These are phyloP conservation scores for Mycena haematopus DNA, from an alignment of 768 basidiomycete species.

Conservation along the genomic window DNA sequence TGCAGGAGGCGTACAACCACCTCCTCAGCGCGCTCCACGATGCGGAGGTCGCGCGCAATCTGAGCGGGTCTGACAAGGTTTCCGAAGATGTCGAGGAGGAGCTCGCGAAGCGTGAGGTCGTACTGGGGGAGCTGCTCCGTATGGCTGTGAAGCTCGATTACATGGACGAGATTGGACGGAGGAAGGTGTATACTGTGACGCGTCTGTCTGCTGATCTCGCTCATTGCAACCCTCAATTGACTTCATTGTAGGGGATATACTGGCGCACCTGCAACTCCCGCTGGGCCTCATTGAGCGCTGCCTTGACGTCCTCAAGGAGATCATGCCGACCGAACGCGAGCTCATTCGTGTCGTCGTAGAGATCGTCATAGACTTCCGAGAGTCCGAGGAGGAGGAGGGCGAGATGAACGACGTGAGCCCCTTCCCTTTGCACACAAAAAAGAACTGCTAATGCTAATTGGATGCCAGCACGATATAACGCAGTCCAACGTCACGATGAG, in stretches of 20 bases:
- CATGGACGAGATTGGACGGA: slow-evolving; percentile 90
- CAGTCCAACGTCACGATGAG: too few species aligned
- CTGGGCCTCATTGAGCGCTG: slow-evolving; percentile 79
- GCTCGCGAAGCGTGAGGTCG: slow-evolving; percentile 67
- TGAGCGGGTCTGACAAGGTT: slow-evolving; percentile 36
- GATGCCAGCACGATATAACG: too few species aligned
- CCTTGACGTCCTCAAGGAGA: slow-evolving; percentile 84
- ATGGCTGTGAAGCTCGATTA: slow-evolving; percentile 89
- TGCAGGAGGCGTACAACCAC: slow-evolving; percentile 81
- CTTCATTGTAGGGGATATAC: slow-evolving; percentile 82
- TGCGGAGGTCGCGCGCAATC: too few species aligned
- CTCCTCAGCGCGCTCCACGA: slow-evolving; percentile 47
- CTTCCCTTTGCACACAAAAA: too few species aligned
- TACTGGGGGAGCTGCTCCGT: slow-evolving; percentile 81
- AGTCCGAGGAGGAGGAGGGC: slow-evolving; percentile 44
- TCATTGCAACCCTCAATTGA: too few species aligned
- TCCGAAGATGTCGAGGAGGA: slow-evolving; percentile 63
- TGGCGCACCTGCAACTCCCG: slow-evolving; percentile 82
- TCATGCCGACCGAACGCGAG: slow-evolving; percentile 85
- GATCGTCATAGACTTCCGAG: slow-evolving; percentile 77
- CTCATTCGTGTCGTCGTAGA: slow-evolving; percentile 89
- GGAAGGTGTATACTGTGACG: slow-evolving; percentile 90
- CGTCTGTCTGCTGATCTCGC: too few species aligned
- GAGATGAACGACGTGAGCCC: slow-evolving; percentile 26
- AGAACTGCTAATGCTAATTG: too few species aligned